Evolutionary conservation across 805 yeast species (phyloP).

Genomic region (Sugiyamaella valdiviana): DNA sequence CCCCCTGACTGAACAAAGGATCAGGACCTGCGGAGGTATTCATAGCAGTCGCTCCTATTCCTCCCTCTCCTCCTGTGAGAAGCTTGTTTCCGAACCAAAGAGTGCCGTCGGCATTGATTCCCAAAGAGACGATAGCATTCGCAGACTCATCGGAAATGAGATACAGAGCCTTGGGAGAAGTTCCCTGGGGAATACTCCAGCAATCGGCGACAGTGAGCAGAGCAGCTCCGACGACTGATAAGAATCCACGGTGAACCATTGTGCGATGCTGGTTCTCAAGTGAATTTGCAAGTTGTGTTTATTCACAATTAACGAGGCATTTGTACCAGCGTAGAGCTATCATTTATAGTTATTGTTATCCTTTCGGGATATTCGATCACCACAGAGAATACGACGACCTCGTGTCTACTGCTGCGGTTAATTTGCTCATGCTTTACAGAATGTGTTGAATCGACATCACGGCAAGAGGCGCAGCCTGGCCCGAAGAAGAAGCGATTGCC

Average conservation of each 20-base stretch:
- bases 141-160: constrained; percentile 2
- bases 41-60: neutral
- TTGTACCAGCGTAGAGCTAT: neutral
- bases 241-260: neutral
- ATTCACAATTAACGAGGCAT: neutral
- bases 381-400: neutral
- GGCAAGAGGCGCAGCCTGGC: too few relatives aligned
- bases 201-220: neutral
- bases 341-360: neutral
- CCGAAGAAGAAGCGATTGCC: too few relatives aligned
- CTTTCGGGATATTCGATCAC: neutral
- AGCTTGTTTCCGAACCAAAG: neutral
- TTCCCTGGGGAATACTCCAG: constrained; percentile 1
- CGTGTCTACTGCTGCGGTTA: neutral
- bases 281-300: neutral
- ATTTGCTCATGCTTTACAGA: neutral
- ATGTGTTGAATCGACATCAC: neutral
- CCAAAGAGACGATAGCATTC: neutral
- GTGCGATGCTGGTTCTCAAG: neutral
- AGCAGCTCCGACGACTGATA: neutral
- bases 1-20: constrained; percentile 7
- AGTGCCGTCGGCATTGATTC: constrained; percentile 6
- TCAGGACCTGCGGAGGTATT: constrained; percentile 3
- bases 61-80: constrained; percentile 5
- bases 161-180: constrained; percentile 5